Conservation (phyloP, 2,329 filamentous ascomycete genomes). For the Plenodomus lindquistii region DNA sequence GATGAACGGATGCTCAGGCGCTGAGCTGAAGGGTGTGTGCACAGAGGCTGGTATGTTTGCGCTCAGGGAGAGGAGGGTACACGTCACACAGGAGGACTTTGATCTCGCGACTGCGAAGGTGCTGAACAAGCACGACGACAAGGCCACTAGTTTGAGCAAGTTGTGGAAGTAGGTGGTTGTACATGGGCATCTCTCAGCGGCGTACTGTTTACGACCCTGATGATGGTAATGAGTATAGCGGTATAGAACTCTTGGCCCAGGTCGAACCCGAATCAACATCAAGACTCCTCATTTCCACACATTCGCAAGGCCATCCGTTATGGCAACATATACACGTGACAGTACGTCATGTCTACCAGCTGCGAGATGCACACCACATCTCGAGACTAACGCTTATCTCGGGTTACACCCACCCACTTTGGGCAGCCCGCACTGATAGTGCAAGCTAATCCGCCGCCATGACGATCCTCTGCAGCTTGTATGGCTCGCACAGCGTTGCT, state of each 20-base stretch:
- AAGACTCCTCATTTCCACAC: background rate
- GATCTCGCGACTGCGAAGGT: slow-evolving; percentile 98
- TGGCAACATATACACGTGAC: slow-evolving; percentile 1
- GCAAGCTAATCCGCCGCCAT: background rate
- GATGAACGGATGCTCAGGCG: slow-evolving; percentile 98
- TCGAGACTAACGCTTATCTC: slow-evolving; percentile 1
- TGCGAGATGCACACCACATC: background rate
- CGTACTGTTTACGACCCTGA: slow-evolving; percentile 1
- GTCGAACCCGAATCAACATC: background rate
- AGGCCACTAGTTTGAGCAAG: slow-evolving; percentile 89
- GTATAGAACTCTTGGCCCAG: slow-evolving; percentile 9
- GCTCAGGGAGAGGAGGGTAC: slow-evolving; percentile 89
- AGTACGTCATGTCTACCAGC: slow-evolving; percentile 10
- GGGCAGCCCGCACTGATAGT: background rate
- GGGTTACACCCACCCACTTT: background rate
- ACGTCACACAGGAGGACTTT: slow-evolving; percentile 99
- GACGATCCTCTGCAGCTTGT: background rate
- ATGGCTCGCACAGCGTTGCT: slow-evolving; percentile 1
- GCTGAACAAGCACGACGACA: slow-evolving; percentile 99
- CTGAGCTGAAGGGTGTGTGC: slow-evolving; percentile 97
- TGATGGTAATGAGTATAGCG: slow-evolving; percentile 14
- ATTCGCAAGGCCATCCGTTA: background rate
- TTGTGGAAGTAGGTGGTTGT: slow-evolving; percentile 68
- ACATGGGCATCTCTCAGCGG: background rate
- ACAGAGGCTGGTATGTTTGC: slow-evolving; percentile 99